Conservation (phyloP, 306 rosid genomes). For the Delonix regia region DNA sequence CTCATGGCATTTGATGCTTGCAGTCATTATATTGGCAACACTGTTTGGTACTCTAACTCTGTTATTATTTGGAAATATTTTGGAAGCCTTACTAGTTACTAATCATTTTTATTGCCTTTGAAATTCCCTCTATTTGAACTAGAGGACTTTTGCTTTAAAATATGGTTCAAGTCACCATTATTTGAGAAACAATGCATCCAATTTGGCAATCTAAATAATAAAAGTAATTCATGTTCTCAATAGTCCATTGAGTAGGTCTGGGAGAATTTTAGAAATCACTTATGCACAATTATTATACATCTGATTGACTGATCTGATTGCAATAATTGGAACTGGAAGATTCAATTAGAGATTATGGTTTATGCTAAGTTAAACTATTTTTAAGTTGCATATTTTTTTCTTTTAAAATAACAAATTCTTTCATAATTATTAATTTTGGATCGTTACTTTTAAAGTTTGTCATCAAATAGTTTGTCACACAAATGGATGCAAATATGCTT, state of each 20-base stretch:
- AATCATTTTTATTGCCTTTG: neutral
- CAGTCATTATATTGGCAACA: neutral
- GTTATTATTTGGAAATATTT: neutral
- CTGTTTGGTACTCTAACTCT: neutral
- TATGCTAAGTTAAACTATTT: neutral
- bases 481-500: neutral
- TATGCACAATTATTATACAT: neutral
- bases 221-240: neutral
- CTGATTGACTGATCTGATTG: neutral
- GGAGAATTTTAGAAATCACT: neutral
- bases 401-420: neutral
- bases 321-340: neutral
- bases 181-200: neutral
- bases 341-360: neutral
- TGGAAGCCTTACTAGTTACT: constrained; percentile 9
- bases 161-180: neutral
- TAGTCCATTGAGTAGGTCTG: constrained; percentile 2
- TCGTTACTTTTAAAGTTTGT: neutral
- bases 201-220: neutral
- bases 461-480: neutral
- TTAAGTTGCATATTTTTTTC: neutral
- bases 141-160: neutral
- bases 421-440: neutral
- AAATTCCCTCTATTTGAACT: neutral
- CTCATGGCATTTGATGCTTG: neutral